These are phyloP conservation scores for Populus hybrid DNA, from an alignment of 441 rosid species.

Conservation along the genomic window DNA sequence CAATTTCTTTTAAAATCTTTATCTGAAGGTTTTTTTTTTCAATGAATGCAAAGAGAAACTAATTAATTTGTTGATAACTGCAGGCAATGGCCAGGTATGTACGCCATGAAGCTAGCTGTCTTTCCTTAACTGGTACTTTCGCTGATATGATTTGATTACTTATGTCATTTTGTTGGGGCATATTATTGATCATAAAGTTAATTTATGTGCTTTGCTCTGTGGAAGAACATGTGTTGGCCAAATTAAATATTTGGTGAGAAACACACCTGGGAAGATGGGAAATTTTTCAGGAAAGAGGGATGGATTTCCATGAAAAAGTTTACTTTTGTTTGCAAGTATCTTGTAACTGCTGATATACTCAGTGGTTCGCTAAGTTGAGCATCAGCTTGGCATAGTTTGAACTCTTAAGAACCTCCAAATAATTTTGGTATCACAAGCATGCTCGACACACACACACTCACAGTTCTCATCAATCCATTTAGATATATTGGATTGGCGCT, in stretches of 20 bases:
- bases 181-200: background rate
- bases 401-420: background rate
- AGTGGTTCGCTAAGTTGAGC: background rate
- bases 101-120: slow-evolving; percentile 67
- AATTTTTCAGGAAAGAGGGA: background rate
- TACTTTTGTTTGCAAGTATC: background rate
- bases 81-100: slow-evolving; percentile 97
- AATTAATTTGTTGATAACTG: slow-evolving; percentile 21
- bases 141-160: background rate
- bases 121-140: slow-evolving; percentile 63
- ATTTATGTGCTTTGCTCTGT: background rate
- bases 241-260: background rate
- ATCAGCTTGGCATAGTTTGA: background rate
- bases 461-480: background rate
- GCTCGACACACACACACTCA: background rate
- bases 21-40: background rate
- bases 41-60: background rate
- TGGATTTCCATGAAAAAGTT: background rate
- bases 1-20: background rate
- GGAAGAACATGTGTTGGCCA: background rate
- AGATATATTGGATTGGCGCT: background rate
- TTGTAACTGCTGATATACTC: background rate
- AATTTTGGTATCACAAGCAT: background rate
- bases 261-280: background rate
- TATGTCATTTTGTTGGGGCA: background rate